Evolutionary conservation across 352 stramenopile genomes (phyloP).

Genomic region (Globisporangium irregulare): DNA sequence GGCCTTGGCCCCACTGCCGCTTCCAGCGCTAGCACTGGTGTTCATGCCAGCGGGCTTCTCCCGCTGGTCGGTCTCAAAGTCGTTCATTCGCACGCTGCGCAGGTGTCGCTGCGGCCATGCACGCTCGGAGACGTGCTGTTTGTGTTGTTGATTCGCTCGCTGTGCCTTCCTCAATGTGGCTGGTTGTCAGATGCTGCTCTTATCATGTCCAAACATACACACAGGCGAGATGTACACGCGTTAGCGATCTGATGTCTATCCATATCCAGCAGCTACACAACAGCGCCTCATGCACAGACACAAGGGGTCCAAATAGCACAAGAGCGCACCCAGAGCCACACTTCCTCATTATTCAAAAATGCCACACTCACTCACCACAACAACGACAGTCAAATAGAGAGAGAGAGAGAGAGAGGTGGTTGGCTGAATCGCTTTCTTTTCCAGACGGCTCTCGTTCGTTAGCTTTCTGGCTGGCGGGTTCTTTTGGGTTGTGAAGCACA

Average conservation of each 20-base stretch:
- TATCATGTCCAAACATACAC: no score
- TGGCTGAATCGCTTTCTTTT: not conserved
- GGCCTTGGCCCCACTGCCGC: not conserved
- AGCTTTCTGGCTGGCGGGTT: not conserved
- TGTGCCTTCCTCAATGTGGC: no score
- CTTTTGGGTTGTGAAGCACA: conserved; percentile 8
- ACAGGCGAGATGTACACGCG: no score
- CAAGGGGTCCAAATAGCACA: not conserved
- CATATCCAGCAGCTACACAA: no score
- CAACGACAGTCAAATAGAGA: not conserved
- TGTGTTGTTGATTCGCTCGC: not conserved
- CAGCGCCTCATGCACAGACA: no score
- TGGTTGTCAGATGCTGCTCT: no score
- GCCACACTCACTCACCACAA: not conserved
- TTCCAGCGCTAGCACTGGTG: no score
- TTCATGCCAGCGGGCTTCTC: not conserved
- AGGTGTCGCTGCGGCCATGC: not conserved
- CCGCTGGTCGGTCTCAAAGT: conserved; percentile 17
- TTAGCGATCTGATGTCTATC: no score
- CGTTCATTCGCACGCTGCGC: conserved; percentile 22
- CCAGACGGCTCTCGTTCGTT: not conserved
- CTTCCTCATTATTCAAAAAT: not conserved
- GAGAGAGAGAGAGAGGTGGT: not conserved
- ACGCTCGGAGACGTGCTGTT: not conserved
- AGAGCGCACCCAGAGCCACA: not conserved